Base-by-base conservation (phyloP, 2,329 filamentous ascomycete species). In the Apiospora aurea region DNA sequence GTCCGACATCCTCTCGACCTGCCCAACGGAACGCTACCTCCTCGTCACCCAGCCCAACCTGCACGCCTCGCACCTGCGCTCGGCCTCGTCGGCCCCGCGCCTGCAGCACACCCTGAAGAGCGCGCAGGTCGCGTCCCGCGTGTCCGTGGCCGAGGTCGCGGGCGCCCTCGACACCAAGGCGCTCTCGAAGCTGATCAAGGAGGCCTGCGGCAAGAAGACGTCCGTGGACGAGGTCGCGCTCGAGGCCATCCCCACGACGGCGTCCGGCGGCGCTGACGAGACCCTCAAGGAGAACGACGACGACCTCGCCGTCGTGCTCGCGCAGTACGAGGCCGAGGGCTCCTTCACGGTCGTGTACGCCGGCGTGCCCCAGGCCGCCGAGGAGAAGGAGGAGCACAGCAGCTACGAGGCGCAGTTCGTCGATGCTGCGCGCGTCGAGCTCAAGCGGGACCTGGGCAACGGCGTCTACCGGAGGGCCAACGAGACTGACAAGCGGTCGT, bases 301-400 rank as follows among this genome's bases (percentile, higher is more conserved):
- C 84, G 78, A 87, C 79, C 79, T 93, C 79, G 77, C 88, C 79
- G 77, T 85, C 83, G 77, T 83, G 18, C 78, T 90, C 4, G 82
- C 85, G 2, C 78, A 81, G 49, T 78, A 82, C 41, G 77, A 80
- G 10, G 75, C 77, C 4, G 77, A 78, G 24, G 82, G 83, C 61
- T 87, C 86, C 49, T 96, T 93, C 82, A 96, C 94, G 0, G 87
- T 97, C 71, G 84, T 97, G 74, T 94, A 95, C 81, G 87, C 90
- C 67, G 93, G 92, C 10, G 91, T 90, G 0, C 89, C 91, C 1
- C 81, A 82, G 64, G 76, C 78, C 4, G 76, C 78, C 8, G 69
- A 44, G n/a, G 67, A 44, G 26, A 66, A 66, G 24, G 38, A 46
- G 68, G 53, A 53, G 11, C 4, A 2, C 34, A 24, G 13, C 18